phyloP scores from a whole-genome alignment of 805 yeast genomes.

The Cyberlindnera americana region DNA sequence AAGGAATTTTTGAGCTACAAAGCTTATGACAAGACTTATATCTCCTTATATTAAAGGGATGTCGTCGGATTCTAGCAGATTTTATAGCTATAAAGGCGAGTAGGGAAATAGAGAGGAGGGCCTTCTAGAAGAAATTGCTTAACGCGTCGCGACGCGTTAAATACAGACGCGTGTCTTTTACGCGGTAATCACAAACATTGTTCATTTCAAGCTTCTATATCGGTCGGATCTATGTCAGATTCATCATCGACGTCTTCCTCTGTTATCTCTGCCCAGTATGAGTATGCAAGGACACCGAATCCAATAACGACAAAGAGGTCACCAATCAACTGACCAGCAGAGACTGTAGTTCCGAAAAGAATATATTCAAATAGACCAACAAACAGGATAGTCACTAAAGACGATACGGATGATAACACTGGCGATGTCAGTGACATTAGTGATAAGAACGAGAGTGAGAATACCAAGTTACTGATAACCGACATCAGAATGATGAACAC shows the following conservation, averaged over 20 bases:
- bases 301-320: conserved; percentile 68
- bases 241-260: conserved; percentile 36
- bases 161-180: too few relatives aligned
- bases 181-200: too few relatives aligned
- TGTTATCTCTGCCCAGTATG: conserved; percentile 63
- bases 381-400: conserved; percentile 70
- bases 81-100: too few relatives aligned
- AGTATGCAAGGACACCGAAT: conserved; percentile 58
- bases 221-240: conserved; percentile 26
- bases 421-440: conserved; percentile 85
- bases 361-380: conserved; percentile 78
- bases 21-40: too few relatives aligned
- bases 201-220: conserved; percentile 10
- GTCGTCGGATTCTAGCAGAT: too few relatives aligned
- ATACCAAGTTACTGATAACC: conserved; percentile 57
- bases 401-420: conserved; percentile 66
- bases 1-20: too few relatives aligned
- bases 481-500: conserved; percentile 51
- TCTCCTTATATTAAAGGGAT: too few relatives aligned
- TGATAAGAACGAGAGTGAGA: conserved; percentile 69
- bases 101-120: too few relatives aligned
- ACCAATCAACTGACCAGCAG: conserved; percentile 59
- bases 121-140: too few relatives aligned
- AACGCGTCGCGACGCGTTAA: conserved; percentile 1
- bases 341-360: conserved; percentile 55